Conservation (phyloP, 495 filamentous ascomycete species). For the Corynascus novoguineensis region DNA sequence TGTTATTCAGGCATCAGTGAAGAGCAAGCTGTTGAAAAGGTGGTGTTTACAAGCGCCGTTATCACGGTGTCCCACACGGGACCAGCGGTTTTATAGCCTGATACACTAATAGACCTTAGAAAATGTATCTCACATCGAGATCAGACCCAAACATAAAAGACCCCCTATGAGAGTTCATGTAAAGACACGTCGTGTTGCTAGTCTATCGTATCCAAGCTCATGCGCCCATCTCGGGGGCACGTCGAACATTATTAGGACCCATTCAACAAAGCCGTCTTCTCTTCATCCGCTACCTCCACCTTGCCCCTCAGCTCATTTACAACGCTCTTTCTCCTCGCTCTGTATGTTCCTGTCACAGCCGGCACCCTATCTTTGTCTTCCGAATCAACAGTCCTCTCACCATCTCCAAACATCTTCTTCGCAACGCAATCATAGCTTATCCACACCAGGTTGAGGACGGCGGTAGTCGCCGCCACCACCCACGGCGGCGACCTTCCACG, state of each 20-base stretch:
- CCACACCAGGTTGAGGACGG: constrained; percentile 60
- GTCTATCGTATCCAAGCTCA: too few species aligned
- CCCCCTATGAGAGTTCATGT: background rate
- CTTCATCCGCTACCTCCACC: constrained; percentile 20
- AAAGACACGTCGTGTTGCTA: background rate
- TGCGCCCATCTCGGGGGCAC: background rate
- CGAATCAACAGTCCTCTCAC: constrained; percentile 67
- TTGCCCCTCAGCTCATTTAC: constrained; percentile 1
- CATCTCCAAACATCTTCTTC: constrained; percentile 70
- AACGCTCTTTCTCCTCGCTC: constrained; percentile 6
- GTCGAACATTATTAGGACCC: background rate
- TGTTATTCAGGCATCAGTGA: constrained; percentile 46
- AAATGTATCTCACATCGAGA: background rate
- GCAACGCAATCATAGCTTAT: constrained; percentile 65
- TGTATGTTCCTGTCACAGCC: background rate
- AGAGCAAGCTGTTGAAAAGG: background rate
- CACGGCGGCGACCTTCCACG: constrained; percentile 63
- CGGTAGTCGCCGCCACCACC: constrained; percentile 46
- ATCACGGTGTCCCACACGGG: constrained; percentile 17
- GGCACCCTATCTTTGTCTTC: constrained; percentile 22
- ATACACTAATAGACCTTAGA: background rate
- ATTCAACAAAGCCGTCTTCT: constrained; percentile 23
- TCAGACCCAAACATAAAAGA: background rate
- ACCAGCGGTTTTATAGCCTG: background rate
- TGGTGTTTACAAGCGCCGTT: background rate